Conservation (phyloP, 2,329 filamentous ascomycete species). For the Coniosporium tulheliwenetii region DNA sequence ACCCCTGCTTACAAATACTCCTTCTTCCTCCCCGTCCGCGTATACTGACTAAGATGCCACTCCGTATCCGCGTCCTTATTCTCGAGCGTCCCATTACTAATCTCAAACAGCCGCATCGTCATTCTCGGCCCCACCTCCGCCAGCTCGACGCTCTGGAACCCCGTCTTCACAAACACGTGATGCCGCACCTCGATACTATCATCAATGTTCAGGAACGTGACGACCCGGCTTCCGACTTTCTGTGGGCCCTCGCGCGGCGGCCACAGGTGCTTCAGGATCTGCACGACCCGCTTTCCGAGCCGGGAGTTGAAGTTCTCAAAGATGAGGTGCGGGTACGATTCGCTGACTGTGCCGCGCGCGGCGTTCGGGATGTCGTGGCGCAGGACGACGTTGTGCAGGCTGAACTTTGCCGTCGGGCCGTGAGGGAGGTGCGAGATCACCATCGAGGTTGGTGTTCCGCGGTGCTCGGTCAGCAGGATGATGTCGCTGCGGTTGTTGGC, state of each 20-base stretch:
- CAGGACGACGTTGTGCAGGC: constrained; percentile 81
- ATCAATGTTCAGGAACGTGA: constrained; percentile 89
- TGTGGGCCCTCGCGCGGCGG: constrained; percentile 67
- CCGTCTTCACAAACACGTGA: constrained; percentile 86
- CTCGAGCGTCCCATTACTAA: constrained; percentile 77
- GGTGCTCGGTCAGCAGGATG: constrained; percentile 77
- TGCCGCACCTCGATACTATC: constrained; percentile 79
- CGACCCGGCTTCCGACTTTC: constrained; percentile 74
- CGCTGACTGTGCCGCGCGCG: constrained; percentile 72
- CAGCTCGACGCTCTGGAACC: constrained; percentile 76
- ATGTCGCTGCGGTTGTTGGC: constrained; percentile 71
- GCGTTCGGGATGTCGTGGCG: constrained; percentile 85
- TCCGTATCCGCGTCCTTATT: constrained; percentile 92
- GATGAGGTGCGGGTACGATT: constrained; percentile 86
- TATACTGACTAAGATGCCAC: constrained; percentile 94
- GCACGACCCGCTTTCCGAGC: constrained; percentile 68
- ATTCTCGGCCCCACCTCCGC: constrained; percentile 85
- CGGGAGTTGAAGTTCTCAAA: constrained; percentile 84
- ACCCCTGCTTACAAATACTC: constrained; percentile 57
- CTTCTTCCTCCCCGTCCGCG: constrained; percentile 85
- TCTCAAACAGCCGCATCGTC: constrained; percentile 95
- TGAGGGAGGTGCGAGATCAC: constrained; percentile 80
- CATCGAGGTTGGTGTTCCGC: constrained; percentile 80
- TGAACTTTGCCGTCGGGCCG: constrained; percentile 76
- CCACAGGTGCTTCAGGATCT: constrained; percentile 87